Base-by-base conservation (phyloP, 805 yeast species). In the Wickerhamomyces pijperi region DNA sequence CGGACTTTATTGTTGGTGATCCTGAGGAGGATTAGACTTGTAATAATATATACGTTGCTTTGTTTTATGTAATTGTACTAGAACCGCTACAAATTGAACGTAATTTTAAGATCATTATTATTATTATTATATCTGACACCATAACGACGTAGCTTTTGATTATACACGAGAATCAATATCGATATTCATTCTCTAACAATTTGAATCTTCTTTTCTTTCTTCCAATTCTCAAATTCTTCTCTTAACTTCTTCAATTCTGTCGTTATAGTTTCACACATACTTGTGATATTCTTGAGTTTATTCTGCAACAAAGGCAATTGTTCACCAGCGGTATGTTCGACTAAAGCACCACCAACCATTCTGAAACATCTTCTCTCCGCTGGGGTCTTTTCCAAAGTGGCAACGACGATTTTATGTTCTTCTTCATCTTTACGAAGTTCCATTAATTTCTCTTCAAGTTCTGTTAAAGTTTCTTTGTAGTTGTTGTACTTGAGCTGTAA, bases 331-430 rank as follows among this genome's bases (percentile, higher is more conserved):
- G 78, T 70, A 47, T 83, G 79, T 53, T 87, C 94, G 15, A 88
- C 82, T 25, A 90, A 67, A 3, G 88, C 95, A 9, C 95, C 94
- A 19, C 96, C 97, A 25, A 90, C 73, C 96, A 92, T 86, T 51
- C 94, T 76, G 62, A 77, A 87, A 53, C 97, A 86, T 54, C 79
- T 78, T 44, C 98, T 74, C 35, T 70, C 76, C 2, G 49, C 45
- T 19, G 78, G 76, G 9, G 76, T 64, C 1, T 60, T 63, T 34
- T 58, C 46, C 23, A 82, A 59, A 2, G 90, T 78, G 17, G 67
- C 71, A 13, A 79, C 50, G 1, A 82, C 92, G 15, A 80, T 61
- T 29, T 64, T 64, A 42, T 61, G 67, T 40, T 67, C 70, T 38
- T 65, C 69, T 32, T 67, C 60, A 43, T 74, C 79, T 32, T 63